Conservation (phyloP, 371 early-diverging fungal species). For the Umbelopsis sp. region DNA sequence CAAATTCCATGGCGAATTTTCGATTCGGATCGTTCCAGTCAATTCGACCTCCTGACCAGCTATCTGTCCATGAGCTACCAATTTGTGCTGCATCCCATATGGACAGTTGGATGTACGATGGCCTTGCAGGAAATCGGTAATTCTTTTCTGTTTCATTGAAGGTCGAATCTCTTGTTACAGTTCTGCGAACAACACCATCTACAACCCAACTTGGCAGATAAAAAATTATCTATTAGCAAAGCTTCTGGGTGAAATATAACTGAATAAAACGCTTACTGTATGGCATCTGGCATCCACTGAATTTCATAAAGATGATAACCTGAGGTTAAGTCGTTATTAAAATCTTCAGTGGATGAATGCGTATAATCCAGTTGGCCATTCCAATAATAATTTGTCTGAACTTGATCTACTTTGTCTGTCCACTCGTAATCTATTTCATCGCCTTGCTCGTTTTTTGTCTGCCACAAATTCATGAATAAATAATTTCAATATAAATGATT, state of each 20-base stretch:
- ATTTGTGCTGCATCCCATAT: conserved; percentile 63
- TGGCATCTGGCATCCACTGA: conserved; percentile 58
- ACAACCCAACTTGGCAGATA: conserved; percentile 43
- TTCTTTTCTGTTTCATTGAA: conserved; percentile 32
- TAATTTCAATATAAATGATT: not conserved
- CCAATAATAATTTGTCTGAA: conserved; percentile 74
- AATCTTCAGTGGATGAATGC: conserved; percentile 22
- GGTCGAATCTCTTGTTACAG: conserved; percentile 42
- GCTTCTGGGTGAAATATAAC: too few relatives aligned
- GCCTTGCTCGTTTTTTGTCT: conserved; percentile 48
- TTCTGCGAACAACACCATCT: conserved; percentile 40
- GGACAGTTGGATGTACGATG: conserved; percentile 63
- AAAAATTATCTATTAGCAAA: not conserved
- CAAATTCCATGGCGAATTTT: not conserved
- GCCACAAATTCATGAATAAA: not conserved
- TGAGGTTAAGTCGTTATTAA: conserved; percentile 23
- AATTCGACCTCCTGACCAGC: not conserved
- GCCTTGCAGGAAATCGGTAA: conserved; percentile 55
- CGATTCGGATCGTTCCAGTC: conserved; percentile 9
- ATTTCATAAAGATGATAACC: conserved; percentile 47
- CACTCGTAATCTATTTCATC: conserved; percentile 82
- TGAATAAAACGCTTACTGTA: not conserved
- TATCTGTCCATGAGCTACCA: conserved; percentile 4
- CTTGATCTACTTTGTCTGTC: conserved; percentile 51
- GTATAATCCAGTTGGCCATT: conserved; percentile 55